Evolutionary conservation across 2,329 filamentous ascomycete species (phyloP).

Genomic region (Teratosphaeria zuluensis): DNA sequence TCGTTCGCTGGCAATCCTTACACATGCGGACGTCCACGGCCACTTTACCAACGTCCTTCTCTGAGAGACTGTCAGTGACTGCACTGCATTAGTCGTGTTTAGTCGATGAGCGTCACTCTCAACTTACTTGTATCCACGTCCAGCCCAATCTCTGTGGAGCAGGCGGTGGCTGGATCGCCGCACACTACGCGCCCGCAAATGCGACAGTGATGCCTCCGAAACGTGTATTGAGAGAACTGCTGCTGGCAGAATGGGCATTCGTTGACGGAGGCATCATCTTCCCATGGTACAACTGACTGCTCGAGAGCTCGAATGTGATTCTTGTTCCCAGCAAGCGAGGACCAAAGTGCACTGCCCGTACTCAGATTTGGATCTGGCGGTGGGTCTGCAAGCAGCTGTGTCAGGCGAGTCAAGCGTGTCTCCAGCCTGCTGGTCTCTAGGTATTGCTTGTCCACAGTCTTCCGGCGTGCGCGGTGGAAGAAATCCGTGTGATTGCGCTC

Average conservation of each 20-base stretch:
- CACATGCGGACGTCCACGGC: conserved; percentile 84
- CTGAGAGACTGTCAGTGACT: conserved; percentile 26
- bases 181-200: conserved; percentile 91
- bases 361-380: conserved; percentile 48
- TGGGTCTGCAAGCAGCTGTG: conserved; percentile 68
- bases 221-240: conserved; percentile 87
- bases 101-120: neutral
- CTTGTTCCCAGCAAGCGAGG: conserved; percentile 58
- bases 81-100: conserved; percentile 18
- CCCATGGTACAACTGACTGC: conserved; percentile 89
- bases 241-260: conserved; percentile 93
- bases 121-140: conserved; percentile 58
- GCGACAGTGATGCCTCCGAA: conserved; percentile 86
- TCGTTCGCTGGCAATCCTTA: conserved; percentile 67
- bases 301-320: conserved; percentile 66
- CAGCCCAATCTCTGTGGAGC: conserved; percentile 74
- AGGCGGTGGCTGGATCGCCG: conserved; percentile 72
- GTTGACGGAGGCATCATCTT: conserved; percentile 72
- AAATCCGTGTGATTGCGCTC: conserved; percentile 60
- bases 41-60: conserved; percentile 43
- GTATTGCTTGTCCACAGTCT: conserved; percentile 71
- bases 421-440: conserved; percentile 84
- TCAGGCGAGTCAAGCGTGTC: conserved; percentile 83
- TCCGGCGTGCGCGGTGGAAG: conserved; percentile 63
- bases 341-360: conserved; percentile 45